phyloP scores from a whole-genome alignment of 768 basidiomycete genomes.

The Mycena belliarum region DNA sequence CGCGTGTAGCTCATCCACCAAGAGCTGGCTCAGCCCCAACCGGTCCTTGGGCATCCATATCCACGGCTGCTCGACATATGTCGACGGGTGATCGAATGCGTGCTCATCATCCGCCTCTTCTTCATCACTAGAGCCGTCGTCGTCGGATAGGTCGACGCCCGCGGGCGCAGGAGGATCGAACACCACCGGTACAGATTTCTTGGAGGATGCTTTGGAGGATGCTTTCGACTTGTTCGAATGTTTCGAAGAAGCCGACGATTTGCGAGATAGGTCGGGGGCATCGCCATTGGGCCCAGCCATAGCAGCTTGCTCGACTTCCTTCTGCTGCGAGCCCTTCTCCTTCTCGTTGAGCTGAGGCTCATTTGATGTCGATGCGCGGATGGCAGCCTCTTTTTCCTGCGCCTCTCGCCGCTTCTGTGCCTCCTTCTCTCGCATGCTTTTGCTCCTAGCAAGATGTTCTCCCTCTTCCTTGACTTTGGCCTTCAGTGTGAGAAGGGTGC shows the following conservation, averaged over 20 bases:
- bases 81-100: slow-evolving; percentile 51
- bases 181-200: slow-evolving; percentile 10
- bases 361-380: no score
- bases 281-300: slow-evolving; percentile 12
- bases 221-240: slow-evolving; percentile 21
- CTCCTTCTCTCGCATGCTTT: slow-evolving; percentile 11
- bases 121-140: slow-evolving; percentile 32
- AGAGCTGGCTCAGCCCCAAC: slow-evolving; percentile 41
- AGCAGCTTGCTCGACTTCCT: slow-evolving; percentile 20
- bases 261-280: slow-evolving; percentile 20
- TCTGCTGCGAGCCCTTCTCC: neutral
- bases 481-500: slow-evolving; percentile 32
- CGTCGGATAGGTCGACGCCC: slow-evolving; percentile 26
- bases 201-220: slow-evolving; percentile 14
- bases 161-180: slow-evolving; percentile 35
- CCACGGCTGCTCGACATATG: slow-evolving; percentile 46
- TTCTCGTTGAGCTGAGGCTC: slow-evolving; percentile 6
- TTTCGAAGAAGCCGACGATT: slow-evolving; percentile 20
- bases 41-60: slow-evolving; percentile 48
- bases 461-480: slow-evolving; percentile 28
- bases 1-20: slow-evolving; percentile 38
- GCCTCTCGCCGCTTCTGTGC: slow-evolving; percentile 14
- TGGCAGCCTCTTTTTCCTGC: neutral
- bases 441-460: slow-evolving; percentile 15
- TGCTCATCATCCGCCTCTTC: slow-evolving; percentile 37